Conservation (phyloP, 345 rosid genomes). For the Eucalyptus tenuipes region DNA sequence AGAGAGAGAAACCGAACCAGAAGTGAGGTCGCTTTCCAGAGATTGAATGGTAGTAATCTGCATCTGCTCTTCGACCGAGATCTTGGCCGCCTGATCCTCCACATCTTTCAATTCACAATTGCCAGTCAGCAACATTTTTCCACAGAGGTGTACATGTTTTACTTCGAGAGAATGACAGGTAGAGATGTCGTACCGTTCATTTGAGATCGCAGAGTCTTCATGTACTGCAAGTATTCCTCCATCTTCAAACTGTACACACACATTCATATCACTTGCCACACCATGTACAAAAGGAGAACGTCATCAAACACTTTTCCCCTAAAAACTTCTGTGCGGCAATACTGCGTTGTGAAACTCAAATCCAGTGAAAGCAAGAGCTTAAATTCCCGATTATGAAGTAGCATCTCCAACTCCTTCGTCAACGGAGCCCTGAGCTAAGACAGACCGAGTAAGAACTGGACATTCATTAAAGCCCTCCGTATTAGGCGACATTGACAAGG, state of each 20-base stretch:
- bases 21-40: constrained; percentile 43
- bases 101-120: constrained; percentile 25
- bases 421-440: neutral
- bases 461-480: neutral
- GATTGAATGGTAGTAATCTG: constrained; percentile 42
- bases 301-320: neutral
- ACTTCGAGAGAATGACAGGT: neutral
- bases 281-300: neutral
- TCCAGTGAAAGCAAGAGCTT: neutral
- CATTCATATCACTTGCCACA: neutral
- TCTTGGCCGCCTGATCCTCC: constrained; percentile 76
- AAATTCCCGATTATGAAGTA: neutral
- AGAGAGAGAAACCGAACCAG: constrained; percentile 9
- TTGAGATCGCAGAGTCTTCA: constrained; percentile 76
- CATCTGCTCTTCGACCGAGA: constrained; percentile 61
- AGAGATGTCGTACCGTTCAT: constrained; percentile 47
- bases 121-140: neutral
- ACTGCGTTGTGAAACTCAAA: neutral
- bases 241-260: neutral
- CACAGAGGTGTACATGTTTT: neutral
- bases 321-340: neutral
- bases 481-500: neutral
- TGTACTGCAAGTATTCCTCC: constrained; percentile 58
- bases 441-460: neutral
- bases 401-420: neutral